phyloP scores from a whole-genome alignment of 2,329 filamentous ascomycete genomes.

The Septoria linicola region DNA sequence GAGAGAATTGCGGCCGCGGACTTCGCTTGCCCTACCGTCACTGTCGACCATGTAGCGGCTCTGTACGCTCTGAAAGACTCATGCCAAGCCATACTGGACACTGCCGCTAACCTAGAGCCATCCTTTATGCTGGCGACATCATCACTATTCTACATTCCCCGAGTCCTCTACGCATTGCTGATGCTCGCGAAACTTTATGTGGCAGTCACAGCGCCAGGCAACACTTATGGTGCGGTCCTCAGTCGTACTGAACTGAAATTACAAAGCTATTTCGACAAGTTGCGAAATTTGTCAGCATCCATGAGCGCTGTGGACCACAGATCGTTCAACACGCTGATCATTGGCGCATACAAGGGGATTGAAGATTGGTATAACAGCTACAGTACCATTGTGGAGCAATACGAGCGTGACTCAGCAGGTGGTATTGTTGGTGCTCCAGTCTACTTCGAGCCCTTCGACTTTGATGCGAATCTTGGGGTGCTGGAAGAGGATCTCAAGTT shows the following conservation, averaged over 20 bases:
- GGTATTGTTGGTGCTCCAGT: neutral
- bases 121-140: slow-evolving; percentile 4
- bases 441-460: neutral
- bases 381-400: slow-evolving; percentile 4
- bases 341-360: slow-evolving; percentile 2
- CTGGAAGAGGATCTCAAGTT: neutral
- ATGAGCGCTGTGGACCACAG: neutral
- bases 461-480: neutral
- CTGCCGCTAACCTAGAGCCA: slow-evolving; percentile 5
- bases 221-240: slow-evolving; percentile 25
- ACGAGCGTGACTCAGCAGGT: neutral
- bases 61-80: slow-evolving; percentile 21
- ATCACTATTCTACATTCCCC: slow-evolving; percentile 19
- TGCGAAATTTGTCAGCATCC: neutral
- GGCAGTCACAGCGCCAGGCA: slow-evolving; percentile 20
- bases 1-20: slow-evolving; percentile 23
- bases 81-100: slow-evolving; percentile 21
- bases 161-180: slow-evolving; percentile 20
- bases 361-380: slow-evolving; percentile 10
- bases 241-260: slow-evolving; percentile 24
- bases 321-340: slow-evolving; percentile 7
- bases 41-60: slow-evolving; percentile 19
- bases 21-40: slow-evolving; percentile 24
- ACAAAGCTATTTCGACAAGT: slow-evolving; percentile 10
- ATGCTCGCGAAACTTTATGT: slow-evolving; percentile 24